Conservation (phyloP, 2,329 filamentous ascomycete genomes). For the Pseudovirgaria hyperparasitica region DNA sequence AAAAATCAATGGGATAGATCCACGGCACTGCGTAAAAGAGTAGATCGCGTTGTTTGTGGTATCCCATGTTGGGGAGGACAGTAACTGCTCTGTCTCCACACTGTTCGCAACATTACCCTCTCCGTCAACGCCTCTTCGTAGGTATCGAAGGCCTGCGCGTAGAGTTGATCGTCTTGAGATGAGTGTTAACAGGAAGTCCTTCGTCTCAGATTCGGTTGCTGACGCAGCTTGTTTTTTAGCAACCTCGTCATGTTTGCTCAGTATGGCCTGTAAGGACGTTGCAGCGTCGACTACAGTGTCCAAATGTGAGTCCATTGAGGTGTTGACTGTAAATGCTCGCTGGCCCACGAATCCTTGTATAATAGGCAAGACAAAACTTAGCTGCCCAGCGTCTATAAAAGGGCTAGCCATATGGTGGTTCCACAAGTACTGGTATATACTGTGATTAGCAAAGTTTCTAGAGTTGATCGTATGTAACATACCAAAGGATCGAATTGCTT, state of each 20-base stretch:
- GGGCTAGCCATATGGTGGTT: constrained; percentile 63
- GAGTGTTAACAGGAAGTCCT: constrained; percentile 66
- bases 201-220: constrained; percentile 20
- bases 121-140: constrained; percentile 82
- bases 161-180: constrained; percentile 83
- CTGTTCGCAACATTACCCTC: constrained; percentile 78
- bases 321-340: constrained; percentile 60
- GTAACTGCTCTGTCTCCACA: constrained; percentile 90
- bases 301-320: constrained; percentile 25
- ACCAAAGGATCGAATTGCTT: constrained; percentile 58
- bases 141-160: constrained; percentile 76
- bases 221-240: constrained; percentile 6
- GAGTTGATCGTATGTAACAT: constrained; percentile 10
- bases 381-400: constrained; percentile 61
- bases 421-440: constrained; percentile 69
- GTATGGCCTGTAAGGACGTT: constrained; percentile 17
- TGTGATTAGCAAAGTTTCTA: constrained; percentile 1
- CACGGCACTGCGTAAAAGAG: constrained; percentile 78
- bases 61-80: constrained; percentile 59
- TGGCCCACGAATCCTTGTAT: constrained; percentile 95
- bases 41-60: constrained; percentile 46
- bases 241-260: constrained; percentile 13
- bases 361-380: constrained; percentile 62
- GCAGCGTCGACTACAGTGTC: constrained; percentile 22
- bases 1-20: constrained; percentile 90